Conservation (phyloP, 352 stramenopile genomes). For the Pythium scleroteichum region DNA sequence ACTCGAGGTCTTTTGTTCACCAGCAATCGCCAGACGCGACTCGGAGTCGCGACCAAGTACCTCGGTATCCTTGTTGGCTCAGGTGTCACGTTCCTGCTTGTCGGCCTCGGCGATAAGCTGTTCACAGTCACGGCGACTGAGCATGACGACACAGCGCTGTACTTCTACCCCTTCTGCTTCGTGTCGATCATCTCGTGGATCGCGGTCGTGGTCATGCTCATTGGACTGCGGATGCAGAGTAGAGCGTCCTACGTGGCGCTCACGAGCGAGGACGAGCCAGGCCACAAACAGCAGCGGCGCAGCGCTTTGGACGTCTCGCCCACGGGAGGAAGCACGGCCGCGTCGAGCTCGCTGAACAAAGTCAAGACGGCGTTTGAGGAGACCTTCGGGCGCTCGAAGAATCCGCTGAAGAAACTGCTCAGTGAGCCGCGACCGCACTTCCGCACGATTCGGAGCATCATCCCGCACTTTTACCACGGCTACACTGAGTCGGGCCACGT, state of each 20-base stretch:
- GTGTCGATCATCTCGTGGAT: slow-evolving; percentile 74
- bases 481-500: slow-evolving; percentile 69
- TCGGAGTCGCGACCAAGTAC: slow-evolving; percentile 66
- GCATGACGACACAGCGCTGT: slow-evolving; percentile 52
- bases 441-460: slow-evolving; percentile 61
- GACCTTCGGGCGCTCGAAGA: slow-evolving; percentile 51
- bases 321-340: slow-evolving; percentile 17
- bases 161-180: slow-evolving; percentile 79
- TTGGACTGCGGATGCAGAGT: slow-evolving; percentile 62
- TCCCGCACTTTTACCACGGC: slow-evolving; percentile 79
- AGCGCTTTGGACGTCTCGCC: slow-evolving; percentile 34
- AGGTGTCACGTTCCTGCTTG: slow-evolving; percentile 47
- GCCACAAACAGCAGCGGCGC: slow-evolving; percentile 42
- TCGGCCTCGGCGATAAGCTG: slow-evolving; percentile 51
- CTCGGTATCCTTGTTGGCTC: slow-evolving; percentile 62
- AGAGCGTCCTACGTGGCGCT: slow-evolving; percentile 70
- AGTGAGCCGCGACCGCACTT: slow-evolving; percentile 67
- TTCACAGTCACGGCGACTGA: slow-evolving; percentile 38
- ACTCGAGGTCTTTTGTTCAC: neutral
- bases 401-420: slow-evolving; percentile 41
- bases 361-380: slow-evolving; percentile 76
- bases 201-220: slow-evolving; percentile 62
- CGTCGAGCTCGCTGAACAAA: slow-evolving; percentile 41
- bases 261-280: slow-evolving; percentile 50
- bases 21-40: slow-evolving; percentile 63